These are phyloP conservation scores for Capronia epimyces DNA, from an alignment of 2,329 filamentous ascomycete genomes.

Conservation along the genomic window DNA sequence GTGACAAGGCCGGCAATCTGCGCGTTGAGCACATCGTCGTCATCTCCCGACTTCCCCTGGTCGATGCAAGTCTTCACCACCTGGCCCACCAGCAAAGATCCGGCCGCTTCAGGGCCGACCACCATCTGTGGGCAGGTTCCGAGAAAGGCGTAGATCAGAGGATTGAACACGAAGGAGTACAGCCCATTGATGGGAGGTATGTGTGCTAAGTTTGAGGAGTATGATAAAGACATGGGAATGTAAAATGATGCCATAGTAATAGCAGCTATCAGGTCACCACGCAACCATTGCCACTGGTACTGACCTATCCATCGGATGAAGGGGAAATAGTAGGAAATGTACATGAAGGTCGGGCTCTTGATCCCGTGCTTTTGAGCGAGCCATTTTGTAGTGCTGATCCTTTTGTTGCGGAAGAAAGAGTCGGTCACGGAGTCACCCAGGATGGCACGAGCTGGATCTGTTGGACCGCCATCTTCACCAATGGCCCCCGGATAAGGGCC, in stretches of 20 bases:
- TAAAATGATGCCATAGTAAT: constrained; percentile 98
- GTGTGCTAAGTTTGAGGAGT: constrained; percentile 86
- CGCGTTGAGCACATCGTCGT: constrained; percentile 67
- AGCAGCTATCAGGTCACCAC: constrained; percentile 80
- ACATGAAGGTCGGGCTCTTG: constrained; percentile 70
- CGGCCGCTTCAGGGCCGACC: constrained; percentile 89
- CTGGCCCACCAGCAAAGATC: constrained; percentile 81
- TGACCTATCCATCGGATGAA: constrained; percentile 85
- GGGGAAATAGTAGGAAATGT: constrained; percentile 87
- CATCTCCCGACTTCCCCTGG: constrained; percentile 57
- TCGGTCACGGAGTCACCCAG: constrained; percentile 43
- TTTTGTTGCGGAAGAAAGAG: constrained; percentile 37
- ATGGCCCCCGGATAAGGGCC: constrained; percentile 25
- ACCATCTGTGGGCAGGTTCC: constrained; percentile 91
- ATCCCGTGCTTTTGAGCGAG: constrained; percentile 69
- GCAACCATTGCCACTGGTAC: constrained; percentile 74
- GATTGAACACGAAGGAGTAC: constrained; percentile 90
- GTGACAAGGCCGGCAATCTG: constrained; percentile 83
- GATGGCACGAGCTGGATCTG: constrained; percentile 34
- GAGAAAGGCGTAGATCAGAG: constrained; percentile 81
- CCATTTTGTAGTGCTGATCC: constrained; percentile 64
- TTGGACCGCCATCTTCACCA: constrained; percentile 21
- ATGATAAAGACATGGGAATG: constrained; percentile 91
- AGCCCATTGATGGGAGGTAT: constrained; percentile 89
- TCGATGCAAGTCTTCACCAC: constrained; percentile 75